Conservation (phyloP, 768 basidiomycete species). For the Chlorophyllum brunneum region DNA sequence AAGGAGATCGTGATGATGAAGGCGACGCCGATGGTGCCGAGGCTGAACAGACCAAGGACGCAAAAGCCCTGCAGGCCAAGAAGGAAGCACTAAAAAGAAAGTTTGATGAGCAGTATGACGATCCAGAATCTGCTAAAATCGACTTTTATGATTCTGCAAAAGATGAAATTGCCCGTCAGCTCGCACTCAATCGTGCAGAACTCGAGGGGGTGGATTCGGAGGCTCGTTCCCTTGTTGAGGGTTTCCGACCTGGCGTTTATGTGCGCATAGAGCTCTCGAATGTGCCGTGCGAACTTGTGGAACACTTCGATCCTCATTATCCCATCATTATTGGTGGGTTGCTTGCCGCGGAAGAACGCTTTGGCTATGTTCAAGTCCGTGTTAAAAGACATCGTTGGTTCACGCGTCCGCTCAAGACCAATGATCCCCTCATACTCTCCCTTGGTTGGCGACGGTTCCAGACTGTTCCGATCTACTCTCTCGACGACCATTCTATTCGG, state of each 20-base stretch:
- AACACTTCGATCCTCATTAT: constrained; percentile 87
- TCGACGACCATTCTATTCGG: constrained; percentile 96
- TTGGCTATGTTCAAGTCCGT: constrained; percentile 91
- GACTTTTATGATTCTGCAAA: constrained; percentile 93
- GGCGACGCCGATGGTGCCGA: constrained; percentile 31
- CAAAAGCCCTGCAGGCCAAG: constrained; percentile 68
- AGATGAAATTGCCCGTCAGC: constrained; percentile 84
- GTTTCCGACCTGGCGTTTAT: constrained; percentile 86
- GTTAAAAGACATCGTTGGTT: constrained; percentile 98
- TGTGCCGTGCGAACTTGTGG: constrained; percentile 89
- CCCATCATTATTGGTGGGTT: constrained; percentile 93
- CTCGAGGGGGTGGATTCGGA: constrained; percentile 78
- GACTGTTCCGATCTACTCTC: constrained; percentile 88
- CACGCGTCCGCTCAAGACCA: constrained; percentile 87
- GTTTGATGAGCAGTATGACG: constrained; percentile 96
- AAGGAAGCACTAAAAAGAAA: constrained; percentile 91
- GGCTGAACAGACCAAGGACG: constrained; percentile 30
- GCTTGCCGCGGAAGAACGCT: constrained; percentile 83
- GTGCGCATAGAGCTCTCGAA: constrained; percentile 84
- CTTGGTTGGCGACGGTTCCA: constrained; percentile 99
- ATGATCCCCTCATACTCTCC: constrained; percentile 94
- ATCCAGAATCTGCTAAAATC: constrained; percentile 70
- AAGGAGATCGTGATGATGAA: constrained; percentile 40
- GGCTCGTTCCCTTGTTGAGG: constrained; percentile 81
- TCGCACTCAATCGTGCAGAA: constrained; percentile 78